Evolutionary conservation across 371 early-diverging fungal species (phyloP).

Genomic region (Mucor racemosus): DNA sequence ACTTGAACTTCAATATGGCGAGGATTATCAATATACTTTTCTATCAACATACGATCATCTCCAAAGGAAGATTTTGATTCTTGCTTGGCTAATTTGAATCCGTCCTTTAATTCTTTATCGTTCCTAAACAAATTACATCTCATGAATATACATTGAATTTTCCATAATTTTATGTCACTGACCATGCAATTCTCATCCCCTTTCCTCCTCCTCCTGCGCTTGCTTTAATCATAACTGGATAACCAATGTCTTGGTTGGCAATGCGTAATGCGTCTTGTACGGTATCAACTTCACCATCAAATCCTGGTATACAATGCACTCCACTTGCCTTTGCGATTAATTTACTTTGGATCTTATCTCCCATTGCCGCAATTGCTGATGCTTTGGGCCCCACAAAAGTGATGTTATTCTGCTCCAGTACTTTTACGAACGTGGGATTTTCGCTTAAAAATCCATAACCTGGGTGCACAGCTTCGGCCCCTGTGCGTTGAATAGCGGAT

Average conservation of each 20-base stretch:
- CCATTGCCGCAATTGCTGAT: slow-evolving; percentile 87
- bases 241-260: slow-evolving; percentile 60
- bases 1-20: slow-evolving; percentile 90
- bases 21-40: slow-evolving; percentile 87
- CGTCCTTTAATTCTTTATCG: slow-evolving; percentile 74
- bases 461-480: slow-evolving; percentile 83
- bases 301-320: slow-evolving; percentile 72
- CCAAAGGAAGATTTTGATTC: slow-evolving; percentile 89
- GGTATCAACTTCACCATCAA: slow-evolving; percentile 61
- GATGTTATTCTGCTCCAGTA: slow-evolving; percentile 62
- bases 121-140: slow-evolving; percentile 29
- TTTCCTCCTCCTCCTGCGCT: slow-evolving; percentile 92
- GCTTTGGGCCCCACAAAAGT: slow-evolving; percentile 79
- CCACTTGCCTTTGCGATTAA: slow-evolving; percentile 70
- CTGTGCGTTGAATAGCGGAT: slow-evolving; percentile 60
- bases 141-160: not conserved
- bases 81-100: slow-evolving; percentile 77
- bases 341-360: slow-evolving; percentile 87
- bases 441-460: slow-evolving; percentile 92
- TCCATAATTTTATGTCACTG: slow-evolving; percentile 17
- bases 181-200: slow-evolving; percentile 80
- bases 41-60: slow-evolving; percentile 85
- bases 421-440: slow-evolving; percentile 76
- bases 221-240: slow-evolving; percentile 87
- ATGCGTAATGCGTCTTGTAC: slow-evolving; percentile 50